A percentile compares a stretch with the other conserved stretches of the same genome.
Evolutionary conservation across 2,329 filamentous ascomycete species (phyloP).

Genomic region (Chaetoscypha palmicola): DNA sequence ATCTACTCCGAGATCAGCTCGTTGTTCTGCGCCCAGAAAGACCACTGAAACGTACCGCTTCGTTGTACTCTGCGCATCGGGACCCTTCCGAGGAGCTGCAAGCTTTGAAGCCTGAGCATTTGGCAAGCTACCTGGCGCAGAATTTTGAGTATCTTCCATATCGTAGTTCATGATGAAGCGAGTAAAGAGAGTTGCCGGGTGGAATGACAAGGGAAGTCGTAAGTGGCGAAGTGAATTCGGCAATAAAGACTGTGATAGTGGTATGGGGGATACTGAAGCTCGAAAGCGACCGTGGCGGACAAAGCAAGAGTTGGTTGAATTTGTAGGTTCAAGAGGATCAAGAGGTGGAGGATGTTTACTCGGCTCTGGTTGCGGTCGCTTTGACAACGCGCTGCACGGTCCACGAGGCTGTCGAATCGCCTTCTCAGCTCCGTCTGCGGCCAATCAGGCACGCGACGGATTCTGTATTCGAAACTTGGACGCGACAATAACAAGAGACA

Average conservation of each 20-base stretch:
- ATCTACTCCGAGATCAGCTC: slow-evolving; percentile 41
- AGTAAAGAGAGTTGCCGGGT: slow-evolving; percentile 6
- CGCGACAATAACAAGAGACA: slow-evolving; percentile 23
- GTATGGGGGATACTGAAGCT: slow-evolving; percentile 6
- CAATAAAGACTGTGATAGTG: slow-evolving; percentile 18
- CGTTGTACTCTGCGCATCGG: slow-evolving; percentile 66
- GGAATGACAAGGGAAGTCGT: background rate
- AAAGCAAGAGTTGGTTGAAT: slow-evolving; percentile 14
- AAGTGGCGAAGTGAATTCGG: slow-evolving; percentile 10
- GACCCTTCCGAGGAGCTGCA: slow-evolving; percentile 46
- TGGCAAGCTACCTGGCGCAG: slow-evolving; percentile 49
- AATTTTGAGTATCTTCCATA: slow-evolving; percentile 57
- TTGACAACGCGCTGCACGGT: slow-evolving; percentile 9
- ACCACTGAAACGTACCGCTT: slow-evolving; percentile 55
- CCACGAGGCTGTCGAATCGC: slow-evolving; percentile 7
- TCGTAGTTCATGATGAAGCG: slow-evolving; percentile 35
- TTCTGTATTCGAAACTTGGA: slow-evolving; percentile 22
- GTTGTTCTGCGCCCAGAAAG: background rate
- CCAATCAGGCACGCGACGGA: slow-evolving; percentile 24
- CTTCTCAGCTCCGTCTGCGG: background rate
- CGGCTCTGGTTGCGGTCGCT: slow-evolving; percentile 6
- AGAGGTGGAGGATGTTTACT: slow-evolving; percentile 9
- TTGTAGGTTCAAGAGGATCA: slow-evolving; percentile 18
- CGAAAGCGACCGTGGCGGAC: slow-evolving; percentile 18
- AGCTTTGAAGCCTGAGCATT: slow-evolving; percentile 55